A percentile compares a stretch with the other conserved stretches of the same genome.
Evolutionary conservation across 306 rosid species (phyloP).

Genomic region (Ammopiptanthus mongolicus): DNA sequence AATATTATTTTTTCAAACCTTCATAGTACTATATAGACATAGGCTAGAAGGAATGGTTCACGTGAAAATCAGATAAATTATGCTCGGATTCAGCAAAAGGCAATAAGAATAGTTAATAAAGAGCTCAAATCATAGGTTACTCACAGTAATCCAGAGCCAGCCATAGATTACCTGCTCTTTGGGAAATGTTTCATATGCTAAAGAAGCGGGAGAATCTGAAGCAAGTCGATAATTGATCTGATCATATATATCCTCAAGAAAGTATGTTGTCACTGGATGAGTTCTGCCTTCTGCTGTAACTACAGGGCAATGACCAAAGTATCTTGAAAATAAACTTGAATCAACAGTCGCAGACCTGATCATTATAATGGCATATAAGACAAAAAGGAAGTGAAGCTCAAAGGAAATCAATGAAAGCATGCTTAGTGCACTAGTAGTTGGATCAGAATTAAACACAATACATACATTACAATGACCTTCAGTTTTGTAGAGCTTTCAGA

Average conservation of each 20-base stretch:
- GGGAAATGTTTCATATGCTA: slow-evolving; percentile 45
- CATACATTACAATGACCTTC: slow-evolving; percentile 92
- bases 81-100: not conserved
- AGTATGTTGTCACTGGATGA: slow-evolving; percentile 78
- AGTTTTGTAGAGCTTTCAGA: slow-evolving; percentile 42
- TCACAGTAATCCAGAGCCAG: slow-evolving; percentile 9
- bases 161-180: slow-evolving; percentile 47
- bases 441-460: not conserved
- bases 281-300: slow-evolving; percentile 88
- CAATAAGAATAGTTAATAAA: not conserved
- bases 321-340: slow-evolving; percentile 81
- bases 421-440: not conserved
- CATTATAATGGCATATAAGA: slow-evolving; percentile 11
- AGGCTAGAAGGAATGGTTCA: not conserved
- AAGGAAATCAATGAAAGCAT: not conserved
- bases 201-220: slow-evolving; percentile 80
- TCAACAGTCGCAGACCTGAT: slow-evolving; percentile 97
- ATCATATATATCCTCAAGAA: slow-evolving; percentile 91
- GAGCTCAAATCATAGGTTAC: not conserved
- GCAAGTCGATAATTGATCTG: slow-evolving; percentile 62
- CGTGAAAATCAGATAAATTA: slow-evolving; percentile 7
- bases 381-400: not conserved
- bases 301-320: slow-evolving; percentile 86
- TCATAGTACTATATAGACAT: not conserved
- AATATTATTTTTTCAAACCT: not conserved